These are phyloP conservation scores for Fusarium equiseti DNA, from an alignment of 2,329 filamentous ascomycete genomes.

Conservation along the genomic window DNA sequence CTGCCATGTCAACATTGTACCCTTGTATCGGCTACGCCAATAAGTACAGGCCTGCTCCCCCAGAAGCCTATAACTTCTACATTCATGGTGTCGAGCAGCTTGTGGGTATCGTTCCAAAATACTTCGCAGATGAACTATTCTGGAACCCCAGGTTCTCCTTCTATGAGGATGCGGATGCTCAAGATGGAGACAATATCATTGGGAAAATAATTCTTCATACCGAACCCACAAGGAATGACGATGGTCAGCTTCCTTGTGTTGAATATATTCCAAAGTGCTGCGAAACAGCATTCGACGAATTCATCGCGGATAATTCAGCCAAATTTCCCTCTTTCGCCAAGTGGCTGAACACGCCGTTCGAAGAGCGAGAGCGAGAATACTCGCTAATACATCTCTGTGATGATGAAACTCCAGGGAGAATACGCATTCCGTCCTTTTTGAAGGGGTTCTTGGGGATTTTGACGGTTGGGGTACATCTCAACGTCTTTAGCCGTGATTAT, in stretches of 20 bases:
- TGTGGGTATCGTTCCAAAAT: constrained; percentile 38
- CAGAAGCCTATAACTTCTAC: constrained; percentile 33
- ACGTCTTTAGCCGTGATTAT: constrained; percentile 50
- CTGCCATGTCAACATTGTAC: constrained; percentile 29
- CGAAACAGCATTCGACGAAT: constrained; percentile 2
- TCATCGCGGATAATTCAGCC: constrained; percentile 28
- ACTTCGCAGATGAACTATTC: not conserved
- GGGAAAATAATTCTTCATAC: constrained; percentile 24
- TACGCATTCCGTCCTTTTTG: constrained; percentile 50
- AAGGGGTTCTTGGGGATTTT: constrained; percentile 53
- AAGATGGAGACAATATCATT: not conserved
- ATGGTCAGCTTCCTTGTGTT: not conserved
- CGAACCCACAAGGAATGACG: not conserved
- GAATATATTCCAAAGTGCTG: not conserved
- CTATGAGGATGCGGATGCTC: not conserved
- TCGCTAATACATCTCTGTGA: constrained; percentile 48
- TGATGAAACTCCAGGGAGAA: constrained; percentile 15
- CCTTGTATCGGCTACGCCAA: constrained; percentile 37
- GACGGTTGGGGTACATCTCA: constrained; percentile 55
- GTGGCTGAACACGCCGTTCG: constrained; percentile 44
- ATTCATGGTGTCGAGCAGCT: constrained; percentile 36
- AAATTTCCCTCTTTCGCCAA: constrained; percentile 47
- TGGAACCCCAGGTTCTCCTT: not conserved
- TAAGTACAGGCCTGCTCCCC: constrained; percentile 19
- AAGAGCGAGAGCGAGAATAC: constrained; percentile 33